Conservation (phyloP, 2,329 filamentous ascomycete genomes). For the Claviceps spartinae region DNA sequence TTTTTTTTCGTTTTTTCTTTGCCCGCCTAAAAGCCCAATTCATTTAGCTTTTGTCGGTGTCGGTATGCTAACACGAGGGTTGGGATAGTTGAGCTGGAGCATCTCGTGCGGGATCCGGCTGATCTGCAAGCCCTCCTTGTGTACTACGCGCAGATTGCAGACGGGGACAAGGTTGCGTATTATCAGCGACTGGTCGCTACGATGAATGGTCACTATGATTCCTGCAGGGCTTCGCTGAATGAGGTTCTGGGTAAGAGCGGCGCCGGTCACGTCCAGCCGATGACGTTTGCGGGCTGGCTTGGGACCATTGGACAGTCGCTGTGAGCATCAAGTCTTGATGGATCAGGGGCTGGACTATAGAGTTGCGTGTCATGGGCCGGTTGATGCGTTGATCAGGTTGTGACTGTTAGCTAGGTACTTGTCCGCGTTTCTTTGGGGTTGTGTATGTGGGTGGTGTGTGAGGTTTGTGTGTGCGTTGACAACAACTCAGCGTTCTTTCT, state of each 20-base stretch:
- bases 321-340: background rate
- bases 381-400: no score
- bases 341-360: no score
- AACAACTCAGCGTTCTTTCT: no score
- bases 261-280: slow-evolving; percentile 30
- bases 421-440: no score
- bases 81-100: slow-evolving; percentile 24
- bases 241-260: slow-evolving; percentile 24
- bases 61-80: slow-evolving; percentile 9
- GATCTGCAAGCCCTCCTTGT: slow-evolving; percentile 27
- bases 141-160: slow-evolving; percentile 31
- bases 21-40: no score
- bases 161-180: slow-evolving; percentile 35
- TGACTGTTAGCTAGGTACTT: no score
- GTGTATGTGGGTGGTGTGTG: no score
- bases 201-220: slow-evolving; percentile 54
- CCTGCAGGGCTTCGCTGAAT: slow-evolving; percentile 47
- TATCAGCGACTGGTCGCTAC: slow-evolving; percentile 54
- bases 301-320: slow-evolving; percentile 11
- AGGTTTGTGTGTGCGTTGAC: no score
- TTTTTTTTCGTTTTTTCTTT: background rate
- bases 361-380: no score
- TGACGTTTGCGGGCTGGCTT: slow-evolving; percentile 42
- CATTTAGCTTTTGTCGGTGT: no score
- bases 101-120: slow-evolving; percentile 23